A percentile compares a stretch with the other conserved stretches of the same genome.
phyloP scores from a whole-genome alignment of 2,329 filamentous ascomycete species.

The Fusarium pseudoanthophilum region DNA sequence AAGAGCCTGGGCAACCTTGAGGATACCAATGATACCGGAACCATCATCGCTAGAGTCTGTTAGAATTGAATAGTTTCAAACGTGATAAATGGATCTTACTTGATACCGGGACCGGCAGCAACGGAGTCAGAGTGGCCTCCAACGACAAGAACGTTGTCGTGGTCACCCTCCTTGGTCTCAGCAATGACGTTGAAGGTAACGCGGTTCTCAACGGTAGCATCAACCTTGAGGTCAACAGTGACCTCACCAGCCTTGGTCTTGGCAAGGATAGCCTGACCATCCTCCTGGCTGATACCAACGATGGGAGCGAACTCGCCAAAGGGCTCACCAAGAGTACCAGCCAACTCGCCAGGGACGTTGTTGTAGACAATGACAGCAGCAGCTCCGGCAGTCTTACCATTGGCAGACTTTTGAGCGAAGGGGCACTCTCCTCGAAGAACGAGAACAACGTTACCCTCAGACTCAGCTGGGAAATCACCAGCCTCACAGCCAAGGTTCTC shows the following conservation, averaged over 20 bases:
- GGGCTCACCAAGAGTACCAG: conserved; percentile 66
- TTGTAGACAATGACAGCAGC: conserved; percentile 70
- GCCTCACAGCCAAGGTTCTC: conserved; percentile 64
- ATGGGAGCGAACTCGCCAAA: conserved; percentile 60
- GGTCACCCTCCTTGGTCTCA: conserved; percentile 60
- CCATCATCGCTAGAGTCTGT: conserved; percentile 61
- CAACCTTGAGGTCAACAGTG: conserved; percentile 53
- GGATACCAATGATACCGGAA: conserved; percentile 61
- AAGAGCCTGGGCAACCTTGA: conserved; percentile 59
- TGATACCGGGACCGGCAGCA: conserved; percentile 66
- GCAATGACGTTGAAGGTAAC: conserved; percentile 63
- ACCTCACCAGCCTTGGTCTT: conserved; percentile 48
- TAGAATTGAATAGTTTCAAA: neutral
- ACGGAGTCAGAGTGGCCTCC: conserved; percentile 62
- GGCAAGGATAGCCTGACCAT: conserved; percentile 51
- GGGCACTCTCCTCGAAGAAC: conserved; percentile 68
- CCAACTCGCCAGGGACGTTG: conserved; percentile 61
- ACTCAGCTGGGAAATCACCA: conserved; percentile 63
- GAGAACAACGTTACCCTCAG: conserved; percentile 67
- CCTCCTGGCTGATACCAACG: conserved; percentile 62
- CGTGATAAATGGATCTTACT: conserved; percentile 48
- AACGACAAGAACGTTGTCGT: conserved; percentile 59
- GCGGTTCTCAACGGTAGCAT: conserved; percentile 59
- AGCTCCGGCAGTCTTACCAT: conserved; percentile 68
- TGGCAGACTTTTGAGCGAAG: conserved; percentile 67